Conservation (phyloP, 1,284 basidiomycete genomes). For the Ustilago trichophora region DNA sequence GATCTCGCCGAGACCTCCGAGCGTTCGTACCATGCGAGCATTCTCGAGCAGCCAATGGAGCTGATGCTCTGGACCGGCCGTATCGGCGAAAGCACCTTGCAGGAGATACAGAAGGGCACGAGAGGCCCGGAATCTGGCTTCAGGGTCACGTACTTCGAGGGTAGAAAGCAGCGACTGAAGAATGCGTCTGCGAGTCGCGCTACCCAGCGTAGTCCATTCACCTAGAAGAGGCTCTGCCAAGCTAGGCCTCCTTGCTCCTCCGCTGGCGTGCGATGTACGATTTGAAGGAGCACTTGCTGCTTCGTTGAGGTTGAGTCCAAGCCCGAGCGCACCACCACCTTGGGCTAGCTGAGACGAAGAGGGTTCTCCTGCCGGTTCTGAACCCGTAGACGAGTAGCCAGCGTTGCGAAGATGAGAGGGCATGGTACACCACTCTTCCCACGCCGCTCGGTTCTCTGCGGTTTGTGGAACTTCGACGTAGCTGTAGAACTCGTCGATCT, state of each 20-base stretch:
- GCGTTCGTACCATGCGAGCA: slow-evolving; percentile 82
- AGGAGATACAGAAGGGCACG: slow-evolving; percentile 57
- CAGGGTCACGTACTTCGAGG: slow-evolving; percentile 59
- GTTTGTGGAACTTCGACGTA: slow-evolving; percentile 95
- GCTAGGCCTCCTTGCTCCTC: slow-evolving; percentile 21
- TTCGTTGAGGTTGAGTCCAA: slow-evolving; percentile 43
- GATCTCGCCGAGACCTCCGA: slow-evolving; percentile 84
- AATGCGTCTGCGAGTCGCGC: slow-evolving; percentile 48
- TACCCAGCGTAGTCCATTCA: slow-evolving; percentile 58
- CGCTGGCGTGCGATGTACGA: background rate
- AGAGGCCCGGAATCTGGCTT: slow-evolving; percentile 52
- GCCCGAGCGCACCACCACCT: slow-evolving; percentile 36
- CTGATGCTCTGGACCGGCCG: slow-evolving; percentile 89
- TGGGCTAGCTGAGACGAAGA: slow-evolving; percentile 12
- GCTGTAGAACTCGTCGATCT: slow-evolving; percentile 97
- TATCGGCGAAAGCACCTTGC: slow-evolving; percentile 88
- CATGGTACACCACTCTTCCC: slow-evolving; percentile 73
- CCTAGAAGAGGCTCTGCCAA: slow-evolving; percentile 29
- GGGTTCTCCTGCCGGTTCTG: slow-evolving; percentile 14
- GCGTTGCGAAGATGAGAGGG: slow-evolving; percentile 27
- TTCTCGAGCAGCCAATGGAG: slow-evolving; percentile 96
- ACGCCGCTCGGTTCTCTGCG: slow-evolving; percentile 84
- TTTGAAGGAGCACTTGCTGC: too few relatives aligned
- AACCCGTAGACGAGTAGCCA: slow-evolving; percentile 16
- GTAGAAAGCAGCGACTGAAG: slow-evolving; percentile 55